These are phyloP conservation scores for Citrus medica DNA, from an alignment of 345 rosid genomes.

Conservation along the genomic window DNA sequence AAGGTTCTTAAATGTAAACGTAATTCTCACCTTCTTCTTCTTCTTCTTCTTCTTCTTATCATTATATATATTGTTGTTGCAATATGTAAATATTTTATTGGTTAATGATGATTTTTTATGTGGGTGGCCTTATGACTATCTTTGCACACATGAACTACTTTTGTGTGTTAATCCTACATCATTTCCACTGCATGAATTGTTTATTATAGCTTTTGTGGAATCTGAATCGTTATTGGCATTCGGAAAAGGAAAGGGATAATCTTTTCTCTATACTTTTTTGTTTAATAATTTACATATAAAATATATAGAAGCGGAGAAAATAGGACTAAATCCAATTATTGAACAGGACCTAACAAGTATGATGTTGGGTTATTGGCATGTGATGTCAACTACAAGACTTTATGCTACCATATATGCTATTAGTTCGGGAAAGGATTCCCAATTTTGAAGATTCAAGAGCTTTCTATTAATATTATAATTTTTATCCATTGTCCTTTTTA, in stretches of 20 bases:
- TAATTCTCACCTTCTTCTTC: background rate
- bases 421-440: background rate
- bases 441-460: background rate
- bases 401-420: background rate
- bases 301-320: background rate
- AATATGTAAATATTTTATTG: no score
- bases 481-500: background rate
- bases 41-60: no score
- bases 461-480: background rate
- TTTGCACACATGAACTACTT: background rate
- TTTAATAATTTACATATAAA: background rate
- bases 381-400: background rate
- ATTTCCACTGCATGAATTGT: background rate
- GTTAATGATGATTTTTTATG: background rate
- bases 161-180: background rate
- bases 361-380: background rate
- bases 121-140: background rate
- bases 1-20: background rate
- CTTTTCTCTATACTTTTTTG: no score
- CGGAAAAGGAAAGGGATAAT: background rate
- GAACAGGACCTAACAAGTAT: background rate
- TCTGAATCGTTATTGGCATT: background rate
- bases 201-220: background rate
- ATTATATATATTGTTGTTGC: no score
- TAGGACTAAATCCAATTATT: background rate